Base-by-base conservation (phyloP, 257 asterid genomes). In the Scutellaria minor region DNA sequence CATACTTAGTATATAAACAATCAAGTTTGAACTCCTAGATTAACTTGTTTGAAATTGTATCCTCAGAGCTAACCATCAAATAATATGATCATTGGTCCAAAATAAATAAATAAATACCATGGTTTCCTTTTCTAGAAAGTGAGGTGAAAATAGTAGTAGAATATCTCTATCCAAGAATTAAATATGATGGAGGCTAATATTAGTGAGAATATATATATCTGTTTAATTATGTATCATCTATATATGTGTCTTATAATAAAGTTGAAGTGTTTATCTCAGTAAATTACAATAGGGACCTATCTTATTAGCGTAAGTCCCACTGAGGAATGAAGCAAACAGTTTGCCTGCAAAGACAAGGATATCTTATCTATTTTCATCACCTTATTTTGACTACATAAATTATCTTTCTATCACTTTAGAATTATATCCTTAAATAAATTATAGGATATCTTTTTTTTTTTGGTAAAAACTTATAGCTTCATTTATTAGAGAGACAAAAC, bases 211-310 rank as follows among this genome's bases (percentile, higher is more conserved):
- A 47, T 11, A 13, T 45, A 13, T 11, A 22, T 22, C 1, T 6
- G 11, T 5, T 6, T 42, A 42, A 6, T 6, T 42, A 42, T 42
- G 10, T 4, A 44, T 42, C 11, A 44, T 44, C 9, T 8, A 44
- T 8, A 44, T 44, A 44, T 24, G 5, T 9, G 7, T 10, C 5
- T 31, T n/a, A 51, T 44, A 48, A 60, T 54, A 6, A 47, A 83
- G 91, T 84, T 80, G 86, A 72, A 80, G 78, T 75, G 90, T 86
- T 86, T 63, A 81, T 76, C 75, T 83, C 82, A 83, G 4, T 52
- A 78, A 53, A 64, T 41, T 75, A 69, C 63, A 40, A 64, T 67
- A 52, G 78, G 81, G 72, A 52, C 81, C 77, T 68, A 41, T 40
- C 84, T 86, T 82, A 18, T 81, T 67, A 39, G 55, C 31, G 48